These are phyloP conservation scores for Neurospora sp. DNA, from an alignment of 495 filamentous ascomycete genomes.

Conservation along the genomic window DNA sequence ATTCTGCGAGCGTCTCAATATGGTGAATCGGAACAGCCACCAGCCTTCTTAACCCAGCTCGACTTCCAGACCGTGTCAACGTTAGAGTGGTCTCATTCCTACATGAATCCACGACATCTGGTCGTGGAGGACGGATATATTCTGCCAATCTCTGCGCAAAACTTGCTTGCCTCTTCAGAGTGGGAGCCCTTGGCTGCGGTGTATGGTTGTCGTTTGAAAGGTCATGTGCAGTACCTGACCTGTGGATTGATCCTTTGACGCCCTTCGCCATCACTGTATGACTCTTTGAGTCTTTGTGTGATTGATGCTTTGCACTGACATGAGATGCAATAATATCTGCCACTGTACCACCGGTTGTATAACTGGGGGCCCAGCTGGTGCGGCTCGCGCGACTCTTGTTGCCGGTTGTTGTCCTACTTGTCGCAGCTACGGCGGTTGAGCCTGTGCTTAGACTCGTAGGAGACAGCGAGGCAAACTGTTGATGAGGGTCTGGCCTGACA, in stretches of 20 bases:
- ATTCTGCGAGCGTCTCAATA: not conserved
- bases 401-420: not conserved
- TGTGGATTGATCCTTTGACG: not conserved
- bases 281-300: not conserved
- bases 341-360: not conserved
- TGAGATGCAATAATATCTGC: not conserved
- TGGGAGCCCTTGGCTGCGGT: not conserved
- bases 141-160: constrained; percentile 16
- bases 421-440: constrained; percentile 1
- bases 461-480: constrained; percentile 5
- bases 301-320: not conserved
- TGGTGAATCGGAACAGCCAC: not conserved
- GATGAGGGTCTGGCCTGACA: constrained; percentile 13
- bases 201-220: not conserved
- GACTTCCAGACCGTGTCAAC: not conserved
- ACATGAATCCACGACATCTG: not conserved
- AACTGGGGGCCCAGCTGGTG: constrained; percentile 10
- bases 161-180: constrained; percentile 17
- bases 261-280: not conserved
- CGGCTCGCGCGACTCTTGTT: constrained; percentile 2
- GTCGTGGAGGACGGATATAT: constrained; percentile 20
- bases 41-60: not conserved
- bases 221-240: not conserved
- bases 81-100: not conserved
- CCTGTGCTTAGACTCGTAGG: not conserved